Evolutionary conservation across 176 grass and related monocot genomes (phyloP).

Genomic region (Echinochloa phyllopogon): DNA sequence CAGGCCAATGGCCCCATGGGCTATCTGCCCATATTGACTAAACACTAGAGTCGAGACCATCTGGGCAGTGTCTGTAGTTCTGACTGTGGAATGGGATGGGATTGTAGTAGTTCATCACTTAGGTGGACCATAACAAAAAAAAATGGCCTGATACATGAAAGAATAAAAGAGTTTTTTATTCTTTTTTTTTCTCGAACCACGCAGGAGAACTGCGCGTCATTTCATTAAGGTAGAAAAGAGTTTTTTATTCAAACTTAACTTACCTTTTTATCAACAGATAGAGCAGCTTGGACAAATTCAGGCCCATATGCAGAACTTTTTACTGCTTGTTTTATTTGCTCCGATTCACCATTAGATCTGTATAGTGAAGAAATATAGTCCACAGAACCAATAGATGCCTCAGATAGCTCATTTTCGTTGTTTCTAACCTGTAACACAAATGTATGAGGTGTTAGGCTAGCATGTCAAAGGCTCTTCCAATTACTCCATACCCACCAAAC

Average conservation of each 20-base stretch:
- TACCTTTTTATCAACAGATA: constrained; percentile 92
- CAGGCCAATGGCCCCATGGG: neutral
- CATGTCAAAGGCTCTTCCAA: constrained; percentile 28
- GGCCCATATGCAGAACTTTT: constrained; percentile 74
- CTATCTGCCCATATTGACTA: neutral
- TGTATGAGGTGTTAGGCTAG: constrained; percentile 28
- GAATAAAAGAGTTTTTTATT: constrained; percentile 17
- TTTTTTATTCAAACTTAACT: constrained; percentile 24
- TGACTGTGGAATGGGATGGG: constrained; percentile 1
- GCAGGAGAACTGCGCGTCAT: too few species aligned
- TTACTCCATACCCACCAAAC: neutral
- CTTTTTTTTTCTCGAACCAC: too few species aligned
- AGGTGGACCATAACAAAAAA: neutral
- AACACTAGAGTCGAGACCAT: neutral
- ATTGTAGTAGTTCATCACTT: neutral
- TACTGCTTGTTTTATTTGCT: constrained; percentile 75
- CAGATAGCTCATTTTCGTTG: constrained; percentile 55
- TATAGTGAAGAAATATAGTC: constrained; percentile 86
- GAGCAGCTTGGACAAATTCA: constrained; percentile 94
- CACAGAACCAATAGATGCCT: constrained; percentile 94
- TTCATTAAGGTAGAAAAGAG: too few species aligned
- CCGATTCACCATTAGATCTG: constrained; percentile 80
- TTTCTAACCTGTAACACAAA: constrained; percentile 56
- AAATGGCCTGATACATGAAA: constrained; percentile 5
- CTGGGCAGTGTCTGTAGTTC: neutral